Evolutionary conservation across 495 filamentous ascomycete genomes (phyloP).

Genomic region (Lasiosphaeria hispida): DNA sequence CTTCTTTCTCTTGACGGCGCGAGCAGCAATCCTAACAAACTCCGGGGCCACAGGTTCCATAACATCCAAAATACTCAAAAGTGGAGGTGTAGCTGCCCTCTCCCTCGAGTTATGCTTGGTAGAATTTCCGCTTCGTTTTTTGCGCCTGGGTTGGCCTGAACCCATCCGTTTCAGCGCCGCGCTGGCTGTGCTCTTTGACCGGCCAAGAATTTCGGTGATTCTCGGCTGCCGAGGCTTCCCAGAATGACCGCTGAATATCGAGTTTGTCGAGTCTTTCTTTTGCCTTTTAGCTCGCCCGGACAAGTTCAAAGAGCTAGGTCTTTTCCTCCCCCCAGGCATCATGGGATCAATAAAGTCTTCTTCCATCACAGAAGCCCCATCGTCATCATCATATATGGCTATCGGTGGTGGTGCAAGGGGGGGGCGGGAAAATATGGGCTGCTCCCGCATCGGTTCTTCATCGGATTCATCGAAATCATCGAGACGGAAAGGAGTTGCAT

Average conservation of each 20-base stretch:
- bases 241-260: conserved; percentile 26
- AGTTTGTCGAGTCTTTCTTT: conserved; percentile 30
- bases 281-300: conserved; percentile 17
- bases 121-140: background rate
- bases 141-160: background rate
- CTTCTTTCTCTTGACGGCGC: conserved; percentile 58
- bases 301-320: conserved; percentile 15
- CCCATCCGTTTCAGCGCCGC: background rate
- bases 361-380: conserved; percentile 46
- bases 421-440: background rate
- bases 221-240: conserved; percentile 39
- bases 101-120: conserved; percentile 2
- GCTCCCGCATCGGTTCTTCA: conserved; percentile 16
- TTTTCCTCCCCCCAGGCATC: conserved; percentile 43
- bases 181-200: conserved; percentile 26
- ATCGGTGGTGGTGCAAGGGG: background rate
- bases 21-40: conserved; percentile 77
- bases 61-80: conserved; percentile 71
- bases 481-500: conserved; percentile 35
- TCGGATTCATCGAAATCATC: conserved; percentile 49
- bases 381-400: conserved; percentile 24
- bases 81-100: conserved; percentile 43
- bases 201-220: conserved; percentile 42
- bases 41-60: conserved; percentile 57
- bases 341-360: conserved; percentile 56